Evolutionary conservation across 257 asterid species (phyloP), one percentile per base, ranked within the genome.

Genomic region (Nicotiana sylvestris): DNA sequence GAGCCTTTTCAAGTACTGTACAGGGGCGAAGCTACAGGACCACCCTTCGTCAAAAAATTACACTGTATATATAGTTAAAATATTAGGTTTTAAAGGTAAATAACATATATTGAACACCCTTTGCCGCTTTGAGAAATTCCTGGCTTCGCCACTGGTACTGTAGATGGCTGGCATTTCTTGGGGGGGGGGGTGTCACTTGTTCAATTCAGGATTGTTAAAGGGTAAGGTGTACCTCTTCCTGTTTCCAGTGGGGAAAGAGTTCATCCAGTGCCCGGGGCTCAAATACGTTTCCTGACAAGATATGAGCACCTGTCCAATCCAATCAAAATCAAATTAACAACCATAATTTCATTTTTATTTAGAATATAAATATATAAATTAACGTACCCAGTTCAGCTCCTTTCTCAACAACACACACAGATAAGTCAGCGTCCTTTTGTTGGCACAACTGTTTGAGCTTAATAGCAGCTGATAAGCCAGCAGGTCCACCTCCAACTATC

Each of bases 401-500:
- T 87, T 96, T 96, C 91, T 96, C 99, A 66, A 96, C 96, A 58
- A 96, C 95, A 81, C 99, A 96, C 12, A 96, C 97, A 0, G 99
- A 93, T 30, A 96, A 85, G 88, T 96, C 96, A 78, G 89, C 90
- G 82, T 91, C 91, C 10, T 90, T 94, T 82, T 90, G 91, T 83
- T 85, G 86, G 89, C 99, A 93, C 76, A 96, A 81, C 49, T 96
- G 99, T 88, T 96, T 96, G 91, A 96, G 85, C 80, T 88, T 89
- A 80, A 96, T 94, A 43, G 99, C 99, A 10, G 99, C 98, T 3
- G 99, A 96, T 66, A 96, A 83, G 9, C 99, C 99, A 86, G 99
- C 98, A 64, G 99, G 98, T 2, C 99, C 99, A 8, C 97, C 99
- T 81, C 99, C 99, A 85, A 96, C 97, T 82, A 96, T 90, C 84